A percentile compares a stretch with the other conserved stretches of the same genome.
These are phyloP conservation scores for Vishniacozyma victoriae DNA, from an alignment of 768 basidiomycete species.

Conservation along the genomic window DNA sequence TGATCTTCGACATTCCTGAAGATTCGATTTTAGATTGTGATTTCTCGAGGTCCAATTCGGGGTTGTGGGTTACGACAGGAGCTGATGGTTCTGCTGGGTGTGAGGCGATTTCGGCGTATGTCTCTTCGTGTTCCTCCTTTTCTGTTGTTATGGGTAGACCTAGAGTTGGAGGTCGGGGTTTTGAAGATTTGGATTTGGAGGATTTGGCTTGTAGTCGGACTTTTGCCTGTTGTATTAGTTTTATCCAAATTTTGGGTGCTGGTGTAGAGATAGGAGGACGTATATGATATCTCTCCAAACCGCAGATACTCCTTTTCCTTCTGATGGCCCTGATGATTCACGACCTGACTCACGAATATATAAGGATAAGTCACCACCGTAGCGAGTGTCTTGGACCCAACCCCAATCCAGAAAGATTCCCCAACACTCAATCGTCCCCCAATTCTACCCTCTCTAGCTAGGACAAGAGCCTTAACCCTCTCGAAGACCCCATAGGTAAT, in stretches of 20 bases:
- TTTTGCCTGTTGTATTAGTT: slow-evolving; percentile 57
- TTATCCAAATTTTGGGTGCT: background rate
- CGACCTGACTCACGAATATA: slow-evolving; percentile 44
- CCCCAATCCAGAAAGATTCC: slow-evolving; percentile 77
- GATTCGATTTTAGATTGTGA: slow-evolving; percentile 3
- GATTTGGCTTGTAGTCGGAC: slow-evolving; percentile 85
- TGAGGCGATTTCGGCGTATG: slow-evolving; percentile 19
- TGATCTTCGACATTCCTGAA: no score
- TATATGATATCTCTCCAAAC: no score
- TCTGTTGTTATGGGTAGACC: no score
- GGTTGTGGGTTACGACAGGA: background rate
- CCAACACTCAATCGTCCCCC: slow-evolving; percentile 66
- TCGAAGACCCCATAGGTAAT: slow-evolving; percentile 96
- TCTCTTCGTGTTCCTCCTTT: no score
- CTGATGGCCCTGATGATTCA: background rate
- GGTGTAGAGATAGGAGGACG: background rate
- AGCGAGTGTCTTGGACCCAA: slow-evolving; percentile 87
- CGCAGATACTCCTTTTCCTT: background rate
- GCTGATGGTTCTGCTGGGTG: slow-evolving; percentile 12
- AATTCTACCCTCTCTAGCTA: slow-evolving; percentile 44
- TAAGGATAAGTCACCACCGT: slow-evolving; percentile 63
- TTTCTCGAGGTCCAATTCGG: background rate
- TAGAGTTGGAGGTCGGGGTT: background rate
- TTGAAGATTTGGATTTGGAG: slow-evolving; percentile 31
- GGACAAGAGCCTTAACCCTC: slow-evolving; percentile 69